Evolutionary conservation across 2,329 filamentous ascomycete species (phyloP), one percentile per base, ranked within the genome.

Genomic region (Lasiodiplodia citricola): DNA sequence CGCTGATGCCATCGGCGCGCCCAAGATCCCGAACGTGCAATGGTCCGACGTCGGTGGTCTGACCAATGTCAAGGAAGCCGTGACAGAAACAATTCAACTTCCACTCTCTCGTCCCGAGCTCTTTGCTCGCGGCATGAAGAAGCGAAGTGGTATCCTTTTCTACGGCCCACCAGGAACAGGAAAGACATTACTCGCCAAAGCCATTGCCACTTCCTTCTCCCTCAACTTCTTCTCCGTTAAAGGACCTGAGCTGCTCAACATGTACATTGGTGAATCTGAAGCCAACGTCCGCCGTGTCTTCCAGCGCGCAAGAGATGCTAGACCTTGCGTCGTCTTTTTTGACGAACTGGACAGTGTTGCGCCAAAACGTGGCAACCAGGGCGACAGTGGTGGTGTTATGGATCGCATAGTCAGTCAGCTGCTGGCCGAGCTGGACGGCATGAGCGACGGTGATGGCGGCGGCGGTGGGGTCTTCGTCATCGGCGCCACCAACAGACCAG

Each of bases 111-210:
- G 94, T 11, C 95, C 95, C 0, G 96, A 98, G 79, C 87, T 98
- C 1, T 98, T 98, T 75, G 94, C 94, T 38, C 96, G 95, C 83
- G 96, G 95, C 62, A 96, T 98, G 91, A 97, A 97, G 87, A 98
- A 98, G 83, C 90, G 95, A 52, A 97, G 93, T 25, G 94, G 94
- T 73, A 97, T 97, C 72, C 81, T 97, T 28, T 97, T 97, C 81
- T 97, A 97, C 75, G 94, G 94, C 0, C 94, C 94, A 0, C 94
- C 94, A 0, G 94, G 94, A 70, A 97, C 94, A 1, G 94, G 94
- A 74, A 97, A 97, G 82, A 97, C 94, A 1, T 82, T 97, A n/a
- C 86, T 97, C 60, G 94, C 94, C 63, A 97, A 97, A 82, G 94
- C 94, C 37, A 97, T 97, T 73, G 94, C 94, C 0, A 97, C 94